A percentile compares a stretch with the other conserved stretches of the same genome.
phyloP scores from a whole-genome alignment of 2,329 filamentous ascomycete species.

The Aspergillus sp. region DNA sequence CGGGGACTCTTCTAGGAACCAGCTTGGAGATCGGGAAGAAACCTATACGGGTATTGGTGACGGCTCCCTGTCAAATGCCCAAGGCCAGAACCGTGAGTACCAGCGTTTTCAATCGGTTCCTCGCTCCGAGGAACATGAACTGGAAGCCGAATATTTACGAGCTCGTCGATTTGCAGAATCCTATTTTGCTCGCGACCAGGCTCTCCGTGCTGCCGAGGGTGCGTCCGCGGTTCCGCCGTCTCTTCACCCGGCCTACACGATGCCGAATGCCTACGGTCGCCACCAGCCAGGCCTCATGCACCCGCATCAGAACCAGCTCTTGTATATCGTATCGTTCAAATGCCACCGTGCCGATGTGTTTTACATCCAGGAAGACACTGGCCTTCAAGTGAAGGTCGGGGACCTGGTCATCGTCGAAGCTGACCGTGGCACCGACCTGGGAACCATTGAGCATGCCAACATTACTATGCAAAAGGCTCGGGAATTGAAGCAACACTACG shows the following conservation, averaged over 20 bases:
- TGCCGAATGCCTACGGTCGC: constrained; percentile 39
- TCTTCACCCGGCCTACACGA: constrained; percentile 40
- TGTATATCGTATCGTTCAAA: constrained; percentile 92
- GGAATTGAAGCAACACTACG: constrained; percentile 84
- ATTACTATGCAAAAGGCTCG: constrained; percentile 86
- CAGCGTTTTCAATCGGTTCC: constrained; percentile 34
- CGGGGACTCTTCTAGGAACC: constrained; percentile 29
- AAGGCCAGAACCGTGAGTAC: constrained; percentile 46
- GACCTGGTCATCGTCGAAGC: constrained; percentile 97
- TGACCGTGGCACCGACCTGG: constrained; percentile 91
- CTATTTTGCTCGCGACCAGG: constrained; percentile 44
- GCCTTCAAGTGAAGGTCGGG: constrained; percentile 82
- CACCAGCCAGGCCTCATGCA: constrained; percentile 37
- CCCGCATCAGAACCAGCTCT: constrained; percentile 42
- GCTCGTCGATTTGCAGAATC: constrained; percentile 41
- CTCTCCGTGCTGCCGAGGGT: constrained; percentile 34
- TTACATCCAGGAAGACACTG: constrained; percentile 94
- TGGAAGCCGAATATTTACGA: constrained; percentile 41
- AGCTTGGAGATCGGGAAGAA: constrained; percentile 38
- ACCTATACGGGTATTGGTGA: constrained; percentile 38
- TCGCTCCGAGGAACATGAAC: constrained; percentile 28
- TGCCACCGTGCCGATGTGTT: constrained; percentile 94
- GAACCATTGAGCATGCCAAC: constrained; percentile 85
- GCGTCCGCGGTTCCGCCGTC: constrained; percentile 35
- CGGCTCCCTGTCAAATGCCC: constrained; percentile 34